A percentile compares a stretch with the other conserved stretches of the same genome.
Evolutionary conservation across 2,329 filamentous ascomycete species (phyloP).

Genomic region (Epicoccum nigrum): DNA sequence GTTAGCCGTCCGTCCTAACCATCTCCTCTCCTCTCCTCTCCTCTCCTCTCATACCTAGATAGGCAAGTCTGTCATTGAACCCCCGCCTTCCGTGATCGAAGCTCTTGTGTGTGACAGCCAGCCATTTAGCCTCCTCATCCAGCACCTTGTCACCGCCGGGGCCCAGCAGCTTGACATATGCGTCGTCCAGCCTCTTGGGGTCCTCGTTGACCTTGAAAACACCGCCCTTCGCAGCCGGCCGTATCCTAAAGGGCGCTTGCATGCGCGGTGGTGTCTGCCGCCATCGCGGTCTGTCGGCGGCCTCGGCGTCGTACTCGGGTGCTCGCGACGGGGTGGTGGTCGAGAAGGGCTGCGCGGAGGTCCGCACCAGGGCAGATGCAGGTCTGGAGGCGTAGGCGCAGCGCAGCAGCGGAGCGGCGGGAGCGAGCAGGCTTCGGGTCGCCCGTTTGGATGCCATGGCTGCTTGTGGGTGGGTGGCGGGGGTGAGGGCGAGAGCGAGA

Average conservation of each 20-base stretch:
- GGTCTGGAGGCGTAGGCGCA: slow-evolving; percentile 31
- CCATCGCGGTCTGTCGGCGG: slow-evolving; percentile 54
- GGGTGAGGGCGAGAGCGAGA: no score
- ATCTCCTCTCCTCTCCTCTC: no score
- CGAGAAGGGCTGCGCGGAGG: slow-evolving; percentile 46
- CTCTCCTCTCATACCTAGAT: slow-evolving; percentile 77
- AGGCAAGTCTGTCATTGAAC: slow-evolving; percentile 92
- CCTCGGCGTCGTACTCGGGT: slow-evolving; percentile 41
- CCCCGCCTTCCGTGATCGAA: slow-evolving; percentile 94
- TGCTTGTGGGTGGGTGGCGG: slow-evolving; percentile 19
- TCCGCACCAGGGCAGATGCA: slow-evolving; percentile 36
- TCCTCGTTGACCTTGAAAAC: slow-evolving; percentile 77
- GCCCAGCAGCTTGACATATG: slow-evolving; percentile 79
- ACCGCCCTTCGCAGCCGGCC: slow-evolving; percentile 62
- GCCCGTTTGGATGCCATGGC: slow-evolving; percentile 58
- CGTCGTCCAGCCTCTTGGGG: slow-evolving; percentile 73
- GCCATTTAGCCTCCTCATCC: slow-evolving; percentile 92
- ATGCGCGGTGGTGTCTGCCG: slow-evolving; percentile 56
- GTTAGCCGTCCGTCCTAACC: slow-evolving; percentile 22
- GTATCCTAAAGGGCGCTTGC: slow-evolving; percentile 59
- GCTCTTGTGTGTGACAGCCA: slow-evolving; percentile 96
- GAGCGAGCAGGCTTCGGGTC: slow-evolving; percentile 40
- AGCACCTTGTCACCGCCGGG: slow-evolving; percentile 73
- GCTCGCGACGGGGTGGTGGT: slow-evolving; percentile 30
- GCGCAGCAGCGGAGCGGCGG: slow-evolving; percentile 35